Evolutionary conservation across 1,284 basidiomycete species (phyloP).

Genomic region (Puccinia brachypodii): DNA sequence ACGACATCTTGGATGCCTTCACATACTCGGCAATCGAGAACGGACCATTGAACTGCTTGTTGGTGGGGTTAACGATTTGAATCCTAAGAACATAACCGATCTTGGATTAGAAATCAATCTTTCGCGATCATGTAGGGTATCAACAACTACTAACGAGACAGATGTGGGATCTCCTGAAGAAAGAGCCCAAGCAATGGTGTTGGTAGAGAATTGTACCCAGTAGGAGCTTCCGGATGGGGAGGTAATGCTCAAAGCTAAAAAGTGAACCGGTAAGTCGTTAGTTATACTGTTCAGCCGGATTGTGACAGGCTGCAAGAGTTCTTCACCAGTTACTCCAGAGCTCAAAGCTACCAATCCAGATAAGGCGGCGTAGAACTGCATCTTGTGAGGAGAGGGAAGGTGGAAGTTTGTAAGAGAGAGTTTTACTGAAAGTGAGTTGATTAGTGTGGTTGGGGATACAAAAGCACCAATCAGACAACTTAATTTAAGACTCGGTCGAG

Average conservation of each 20-base stretch:
- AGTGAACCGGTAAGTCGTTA: neutral
- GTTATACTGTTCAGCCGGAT: too few species aligned
- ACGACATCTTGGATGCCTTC: neutral
- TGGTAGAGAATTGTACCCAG: constrained; percentile 43
- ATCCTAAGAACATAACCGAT: neutral
- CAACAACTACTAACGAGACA: constrained; percentile 32
- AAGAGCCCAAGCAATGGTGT: constrained; percentile 34
- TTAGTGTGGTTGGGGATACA: too few species aligned
- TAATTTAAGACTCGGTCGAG: too few species aligned
- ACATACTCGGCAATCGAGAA: constrained; percentile 40
- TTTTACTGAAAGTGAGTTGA: too few species aligned
- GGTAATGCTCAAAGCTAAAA: constrained; percentile 20
- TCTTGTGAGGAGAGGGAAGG: too few species aligned
- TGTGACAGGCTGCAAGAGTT: neutral
- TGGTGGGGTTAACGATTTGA: constrained; percentile 31
- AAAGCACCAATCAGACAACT: too few species aligned
- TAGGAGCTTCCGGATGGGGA: constrained; percentile 36
- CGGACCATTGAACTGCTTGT: neutral
- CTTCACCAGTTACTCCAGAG: neutral
- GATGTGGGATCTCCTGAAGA: constrained; percentile 19
- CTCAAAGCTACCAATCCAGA: neutral
- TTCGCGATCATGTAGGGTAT: too few species aligned
- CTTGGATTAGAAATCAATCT: neutral
- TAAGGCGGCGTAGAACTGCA: neutral
- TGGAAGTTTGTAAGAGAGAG: too few species aligned